phyloP scores from a whole-genome alignment of 306 rosid genomes.

The Abrus precatorius region DNA sequence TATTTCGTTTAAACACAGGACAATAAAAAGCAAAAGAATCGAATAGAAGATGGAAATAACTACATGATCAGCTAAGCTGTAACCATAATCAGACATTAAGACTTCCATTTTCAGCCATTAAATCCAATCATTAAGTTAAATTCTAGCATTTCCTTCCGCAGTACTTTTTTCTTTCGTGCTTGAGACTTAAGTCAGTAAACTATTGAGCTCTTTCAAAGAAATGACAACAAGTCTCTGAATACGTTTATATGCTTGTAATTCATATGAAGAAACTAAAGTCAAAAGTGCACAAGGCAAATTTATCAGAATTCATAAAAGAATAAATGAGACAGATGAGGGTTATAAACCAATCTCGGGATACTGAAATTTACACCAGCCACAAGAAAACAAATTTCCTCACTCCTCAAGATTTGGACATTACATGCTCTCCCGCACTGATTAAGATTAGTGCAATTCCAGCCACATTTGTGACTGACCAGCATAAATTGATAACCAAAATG shows the following conservation, averaged over 20 bases:
- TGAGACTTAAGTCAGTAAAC: background rate
- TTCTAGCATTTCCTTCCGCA: background rate
- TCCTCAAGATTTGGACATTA: background rate
- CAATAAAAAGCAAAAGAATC: constrained; percentile 18
- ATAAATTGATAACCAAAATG: background rate
- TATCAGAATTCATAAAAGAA: constrained; percentile 33
- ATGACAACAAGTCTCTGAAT: background rate
- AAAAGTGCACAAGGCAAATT: background rate
- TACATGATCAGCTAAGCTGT: background rate
- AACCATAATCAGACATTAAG: background rate
- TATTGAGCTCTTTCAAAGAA: constrained; percentile 24
- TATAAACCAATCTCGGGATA: constrained; percentile 25
- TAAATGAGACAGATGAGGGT: background rate
- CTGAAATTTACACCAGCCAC: background rate
- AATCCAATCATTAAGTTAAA: background rate
- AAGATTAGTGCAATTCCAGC: constrained; percentile 1
- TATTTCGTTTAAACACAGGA: constrained; percentile 17
- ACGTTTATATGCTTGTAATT: constrained; percentile 2
- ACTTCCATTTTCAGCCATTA: background rate
- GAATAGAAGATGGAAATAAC: background rate
- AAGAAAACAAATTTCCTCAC: background rate
- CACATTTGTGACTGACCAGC: background rate
- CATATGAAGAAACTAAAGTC: background rate
- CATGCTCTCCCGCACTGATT: constrained; percentile 11
- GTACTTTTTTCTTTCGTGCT: background rate